Conservation (phyloP, 345 rosid species). For the Eutrema yunnanense region DNA sequence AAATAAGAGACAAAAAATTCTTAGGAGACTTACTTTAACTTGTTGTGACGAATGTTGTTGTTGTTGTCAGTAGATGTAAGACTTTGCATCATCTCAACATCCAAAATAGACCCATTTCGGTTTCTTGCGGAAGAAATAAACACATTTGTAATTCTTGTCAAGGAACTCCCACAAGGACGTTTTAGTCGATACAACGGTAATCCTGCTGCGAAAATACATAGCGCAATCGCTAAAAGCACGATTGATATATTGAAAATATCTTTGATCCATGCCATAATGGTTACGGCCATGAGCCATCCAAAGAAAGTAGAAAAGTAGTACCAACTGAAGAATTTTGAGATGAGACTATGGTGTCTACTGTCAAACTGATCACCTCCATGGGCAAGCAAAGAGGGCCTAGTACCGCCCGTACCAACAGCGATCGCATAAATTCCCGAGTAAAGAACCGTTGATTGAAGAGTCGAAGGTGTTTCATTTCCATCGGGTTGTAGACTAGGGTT, state of each 20-base stretch:
- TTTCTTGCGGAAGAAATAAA: slow-evolving; percentile 7
- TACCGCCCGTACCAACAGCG: slow-evolving; percentile 49
- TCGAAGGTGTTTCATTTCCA: slow-evolving; percentile 12
- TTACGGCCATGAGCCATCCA: slow-evolving; percentile 42
- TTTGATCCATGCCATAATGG: slow-evolving; percentile 45
- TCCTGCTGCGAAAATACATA: slow-evolving; percentile 36
- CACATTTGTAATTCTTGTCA: slow-evolving; percentile 40
- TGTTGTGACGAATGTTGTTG: background rate
- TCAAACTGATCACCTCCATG: slow-evolving; percentile 63
- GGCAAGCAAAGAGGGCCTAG: slow-evolving; percentile 43
- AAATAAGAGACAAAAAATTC: background rate
- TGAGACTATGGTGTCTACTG: slow-evolving; percentile 20
- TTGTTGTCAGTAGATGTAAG: background rate
- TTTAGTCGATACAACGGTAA: slow-evolving; percentile 39
- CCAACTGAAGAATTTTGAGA: slow-evolving; percentile 59
- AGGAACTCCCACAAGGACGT: slow-evolving; percentile 44
- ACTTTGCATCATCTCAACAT: slow-evolving; percentile 9
- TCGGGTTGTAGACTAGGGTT: slow-evolving; percentile 32
- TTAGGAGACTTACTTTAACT: slow-evolving; percentile 17
- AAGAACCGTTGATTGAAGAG: slow-evolving; percentile 36
- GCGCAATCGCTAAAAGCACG: slow-evolving; percentile 23
- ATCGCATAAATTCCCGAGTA: slow-evolving; percentile 38
- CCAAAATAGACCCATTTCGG: background rate
- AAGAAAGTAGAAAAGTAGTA: slow-evolving; percentile 41
- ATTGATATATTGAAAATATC: slow-evolving; percentile 36